Evolutionary conservation across 2,329 filamentous ascomycete genomes (phyloP), one percentile per base, ranked within the genome.

Genomic region (Arthrinium phaeospermum): DNA sequence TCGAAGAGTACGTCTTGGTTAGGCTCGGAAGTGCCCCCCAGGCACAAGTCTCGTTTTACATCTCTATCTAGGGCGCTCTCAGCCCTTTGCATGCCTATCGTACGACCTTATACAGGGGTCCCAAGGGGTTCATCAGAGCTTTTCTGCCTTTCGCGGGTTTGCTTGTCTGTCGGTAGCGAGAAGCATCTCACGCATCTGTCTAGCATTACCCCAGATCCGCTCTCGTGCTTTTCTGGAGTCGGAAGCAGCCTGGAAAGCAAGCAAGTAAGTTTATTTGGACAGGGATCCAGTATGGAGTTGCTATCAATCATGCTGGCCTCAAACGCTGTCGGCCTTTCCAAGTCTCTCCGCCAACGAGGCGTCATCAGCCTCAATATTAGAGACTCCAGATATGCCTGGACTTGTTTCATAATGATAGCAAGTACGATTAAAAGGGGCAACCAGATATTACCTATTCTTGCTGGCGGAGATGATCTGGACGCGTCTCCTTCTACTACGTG

Each of bases 151-250:
- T n/a, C 34, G 57, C 34, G 8, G 37, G 34, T 24, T 64, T n/a
- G 19, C 4, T 64, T 22, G 34, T 22, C 30, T 64, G 53, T 64
- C 19, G 57, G 57, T 64, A 64, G 57, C 57, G 57, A 64, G 34
- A 41, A 41, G 57, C 57, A 64, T 41, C 19, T 64, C 57, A 34
- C 57, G 30, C 57, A 64, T 41, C 57, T 64, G 34, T 64, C 30
- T 22, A 19, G 57, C 34, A 64, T n/a, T 64, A 61, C 57, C 57
- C 57, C 57, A 41, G 57, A 64, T 64, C 57, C 57, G 57, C 57
- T 64, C 57, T 64, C 57, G 57, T 64, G 57, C 57, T 64, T 64
- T 64, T 41, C 19, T 37, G 30, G 57, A n/a, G 22, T n/a, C 22
- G 30, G 57, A 12, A 64, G n/a, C 30, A 61, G 30, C 8, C 30